phyloP scores from a whole-genome alignment of 2,329 filamentous ascomycete genomes.

The Claviceps quebecensis region DNA sequence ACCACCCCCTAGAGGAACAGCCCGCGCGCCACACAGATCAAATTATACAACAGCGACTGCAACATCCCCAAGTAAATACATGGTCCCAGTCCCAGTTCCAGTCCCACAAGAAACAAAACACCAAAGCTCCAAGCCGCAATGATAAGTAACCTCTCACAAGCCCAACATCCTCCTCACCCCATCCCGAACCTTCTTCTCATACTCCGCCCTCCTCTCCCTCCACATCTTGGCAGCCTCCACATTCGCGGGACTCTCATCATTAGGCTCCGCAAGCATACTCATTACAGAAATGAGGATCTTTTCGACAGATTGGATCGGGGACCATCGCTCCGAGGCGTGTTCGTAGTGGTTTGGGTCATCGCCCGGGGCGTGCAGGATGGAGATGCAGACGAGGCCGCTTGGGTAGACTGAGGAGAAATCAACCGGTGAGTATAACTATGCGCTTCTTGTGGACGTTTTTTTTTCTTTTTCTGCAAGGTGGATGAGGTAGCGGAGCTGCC shows the following conservation, averaged over 20 bases:
- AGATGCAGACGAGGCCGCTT: conserved; percentile 88
- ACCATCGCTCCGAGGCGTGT: conserved; percentile 89
- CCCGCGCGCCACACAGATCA: too few relatives aligned
- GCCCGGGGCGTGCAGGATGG: conserved; percentile 90
- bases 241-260: conserved; percentile 92
- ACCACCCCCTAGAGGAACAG: too few relatives aligned
- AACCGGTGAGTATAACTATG: not conserved
- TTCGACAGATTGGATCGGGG: conserved; percentile 90
- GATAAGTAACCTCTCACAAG: conserved; percentile 28
- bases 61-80: too few relatives aligned
- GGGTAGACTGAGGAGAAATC: conserved; percentile 54
- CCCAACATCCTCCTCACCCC: conserved; percentile 70
- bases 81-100: too few relatives aligned
- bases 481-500: too few relatives aligned
- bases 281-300: conserved; percentile 96
- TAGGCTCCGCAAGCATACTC: conserved; percentile 95
- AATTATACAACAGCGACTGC: too few relatives aligned
- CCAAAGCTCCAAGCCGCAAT: too few relatives aligned
- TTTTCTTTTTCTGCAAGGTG: too few relatives aligned
- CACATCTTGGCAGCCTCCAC: conserved; percentile 95
- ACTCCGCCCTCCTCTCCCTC: conserved; percentile 70
- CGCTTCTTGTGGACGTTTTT: too few relatives aligned
- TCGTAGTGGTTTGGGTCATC: conserved; percentile 99
- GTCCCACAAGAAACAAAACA: too few relatives aligned
- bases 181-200: conserved; percentile 73